A percentile compares a stretch with the other conserved stretches of the same genome.
Evolutionary conservation across 1,284 basidiomycete genomes (phyloP).

Genomic region (Sutorius eximius): DNA sequence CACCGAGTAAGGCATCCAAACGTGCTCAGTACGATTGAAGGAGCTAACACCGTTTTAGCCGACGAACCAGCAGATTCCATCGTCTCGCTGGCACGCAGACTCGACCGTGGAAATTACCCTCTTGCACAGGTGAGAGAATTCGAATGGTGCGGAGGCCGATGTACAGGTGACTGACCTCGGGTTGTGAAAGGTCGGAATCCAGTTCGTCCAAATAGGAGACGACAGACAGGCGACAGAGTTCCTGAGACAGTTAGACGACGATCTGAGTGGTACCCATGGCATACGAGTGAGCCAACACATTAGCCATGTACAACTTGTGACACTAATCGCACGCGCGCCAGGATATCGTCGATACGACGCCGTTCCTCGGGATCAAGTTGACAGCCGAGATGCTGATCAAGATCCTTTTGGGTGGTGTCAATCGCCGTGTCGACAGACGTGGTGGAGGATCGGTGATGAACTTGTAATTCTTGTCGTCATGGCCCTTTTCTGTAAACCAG

Average conservation of each 20-base stretch:
- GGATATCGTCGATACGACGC: slow-evolving; percentile 66
- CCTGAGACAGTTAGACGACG: slow-evolving; percentile 51
- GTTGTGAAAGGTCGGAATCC: slow-evolving; percentile 47
- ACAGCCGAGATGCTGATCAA: slow-evolving; percentile 49
- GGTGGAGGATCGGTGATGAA: slow-evolving; percentile 33
- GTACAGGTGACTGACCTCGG: slow-evolving; percentile 1
- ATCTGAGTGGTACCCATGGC: slow-evolving; percentile 35
- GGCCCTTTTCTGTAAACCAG: background rate
- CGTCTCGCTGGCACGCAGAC: slow-evolving; percentile 45
- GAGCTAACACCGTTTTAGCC: slow-evolving; percentile 28
- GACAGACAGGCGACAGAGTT: slow-evolving; percentile 44
- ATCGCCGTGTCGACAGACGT: slow-evolving; percentile 49
- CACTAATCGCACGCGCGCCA: slow-evolving; percentile 19
- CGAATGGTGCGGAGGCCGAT: background rate
- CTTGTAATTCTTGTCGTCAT: slow-evolving; percentile 3
- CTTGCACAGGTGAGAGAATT: slow-evolving; percentile 47
- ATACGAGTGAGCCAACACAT: slow-evolving; percentile 35
- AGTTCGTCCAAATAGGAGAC: slow-evolving; percentile 62
- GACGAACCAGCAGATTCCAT: slow-evolving; percentile 55
- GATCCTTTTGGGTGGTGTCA: slow-evolving; percentile 58
- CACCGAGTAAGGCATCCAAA: slow-evolving; percentile 43
- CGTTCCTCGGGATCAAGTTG: slow-evolving; percentile 43
- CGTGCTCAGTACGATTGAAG: background rate
- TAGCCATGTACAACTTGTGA: background rate
- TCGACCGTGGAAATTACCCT: slow-evolving; percentile 50